A percentile compares a stretch with the other conserved stretches of the same genome.
Evolutionary conservation across 73 alveolate genomes (phyloP).

Genomic region (Tetrahymena malaccensis): DNA sequence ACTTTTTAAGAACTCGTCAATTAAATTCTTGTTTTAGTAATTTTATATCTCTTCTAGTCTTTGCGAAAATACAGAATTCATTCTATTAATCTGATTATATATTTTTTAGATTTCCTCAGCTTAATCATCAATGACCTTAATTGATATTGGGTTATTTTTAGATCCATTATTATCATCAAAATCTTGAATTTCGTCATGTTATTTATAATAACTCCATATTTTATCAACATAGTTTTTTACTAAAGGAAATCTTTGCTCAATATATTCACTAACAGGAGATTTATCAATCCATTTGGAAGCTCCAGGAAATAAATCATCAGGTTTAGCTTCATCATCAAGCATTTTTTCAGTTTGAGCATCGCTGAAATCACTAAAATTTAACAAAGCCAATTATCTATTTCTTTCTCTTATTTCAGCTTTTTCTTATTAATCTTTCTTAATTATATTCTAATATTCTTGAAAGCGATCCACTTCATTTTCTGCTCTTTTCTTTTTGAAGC

Average conservation of each 20-base stretch:
- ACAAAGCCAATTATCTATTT: background rate
- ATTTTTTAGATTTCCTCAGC: background rate
- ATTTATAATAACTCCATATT: background rate
- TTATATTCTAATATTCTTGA: background rate
- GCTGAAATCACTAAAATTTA: background rate
- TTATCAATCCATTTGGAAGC: background rate
- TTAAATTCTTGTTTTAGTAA: background rate
- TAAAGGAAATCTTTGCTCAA: background rate
- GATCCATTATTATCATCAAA: background rate
- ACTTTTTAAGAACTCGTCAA: background rate
- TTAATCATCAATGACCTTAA: background rate
- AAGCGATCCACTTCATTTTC: background rate
- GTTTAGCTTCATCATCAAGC: background rate
- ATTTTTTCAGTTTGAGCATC: background rate
- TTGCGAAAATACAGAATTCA: background rate
- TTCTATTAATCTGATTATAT: background rate
- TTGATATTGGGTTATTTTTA: background rate
- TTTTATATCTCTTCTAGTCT: background rate
- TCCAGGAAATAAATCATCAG: background rate
- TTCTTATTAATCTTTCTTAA: background rate
- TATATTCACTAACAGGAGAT: background rate
- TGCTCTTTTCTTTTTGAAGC: background rate
- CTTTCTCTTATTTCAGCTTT: background rate
- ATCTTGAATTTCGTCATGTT: background rate
- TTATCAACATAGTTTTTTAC: background rate